A percentile compares a stretch with the other conserved stretches of the same genome.
Evolutionary conservation across 2,329 filamentous ascomycete species (phyloP).

Genomic region (Fusarium albidum): DNA sequence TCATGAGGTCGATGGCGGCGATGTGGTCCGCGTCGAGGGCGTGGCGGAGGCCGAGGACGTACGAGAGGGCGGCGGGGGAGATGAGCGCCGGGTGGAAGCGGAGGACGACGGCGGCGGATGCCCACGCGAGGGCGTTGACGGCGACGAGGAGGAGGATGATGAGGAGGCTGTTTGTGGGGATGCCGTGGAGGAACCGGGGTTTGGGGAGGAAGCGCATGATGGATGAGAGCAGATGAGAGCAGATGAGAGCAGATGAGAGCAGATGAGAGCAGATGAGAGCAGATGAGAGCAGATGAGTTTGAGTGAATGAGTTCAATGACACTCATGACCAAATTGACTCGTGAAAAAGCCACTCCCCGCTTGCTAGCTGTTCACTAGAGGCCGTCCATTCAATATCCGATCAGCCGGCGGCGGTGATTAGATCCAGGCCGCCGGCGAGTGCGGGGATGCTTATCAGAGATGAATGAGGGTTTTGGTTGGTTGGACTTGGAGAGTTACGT

Average conservation of each 20-base stretch:
- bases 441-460: conserved; percentile 11
- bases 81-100: conserved; percentile 69
- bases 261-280: no score
- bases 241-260: no score
- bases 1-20: conserved; percentile 92
- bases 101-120: conserved; percentile 60
- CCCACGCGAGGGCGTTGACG: conserved; percentile 65
- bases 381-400: no score
- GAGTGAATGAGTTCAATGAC: background rate
- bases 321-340: background rate
- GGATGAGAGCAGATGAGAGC: background rate
- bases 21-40: conserved; percentile 97
- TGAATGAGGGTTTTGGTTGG: conserved; percentile 8
- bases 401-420: conserved; percentile 14
- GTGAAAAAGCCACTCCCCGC: background rate
- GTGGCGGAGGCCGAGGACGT: conserved; percentile 88
- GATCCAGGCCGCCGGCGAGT: conserved; percentile 8
- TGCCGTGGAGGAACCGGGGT: conserved; percentile 42
- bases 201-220: conserved; percentile 34
- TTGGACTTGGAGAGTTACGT: no score
- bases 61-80: conserved; percentile 83
- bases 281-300: no score
- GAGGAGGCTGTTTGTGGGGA: conserved; percentile 49
- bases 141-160: conserved; percentile 60
- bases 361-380: no score